Conservation (phyloP, 140 eudicot species). For the Cichorium intybus region DNA sequence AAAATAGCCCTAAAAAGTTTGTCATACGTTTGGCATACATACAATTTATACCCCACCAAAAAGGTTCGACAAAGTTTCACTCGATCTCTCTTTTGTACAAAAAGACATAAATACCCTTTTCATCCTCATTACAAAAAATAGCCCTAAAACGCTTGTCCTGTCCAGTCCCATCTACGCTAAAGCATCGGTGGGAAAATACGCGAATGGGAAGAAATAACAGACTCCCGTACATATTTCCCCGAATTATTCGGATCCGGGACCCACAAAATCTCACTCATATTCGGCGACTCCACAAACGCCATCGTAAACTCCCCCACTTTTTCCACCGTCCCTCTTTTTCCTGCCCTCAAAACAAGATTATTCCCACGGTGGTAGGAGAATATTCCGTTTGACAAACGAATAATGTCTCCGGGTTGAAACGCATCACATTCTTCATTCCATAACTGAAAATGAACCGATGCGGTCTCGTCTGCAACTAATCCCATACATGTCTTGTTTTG, state of each 20-base stretch:
- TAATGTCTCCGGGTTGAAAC: constrained; percentile 67
- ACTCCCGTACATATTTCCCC: constrained; percentile 42
- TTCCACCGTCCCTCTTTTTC: constrained; percentile 64
- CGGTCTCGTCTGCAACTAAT: constrained; percentile 81
- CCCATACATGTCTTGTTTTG: constrained; percentile 56
- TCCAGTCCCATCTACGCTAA: not conserved
- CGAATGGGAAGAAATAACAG: constrained; percentile 51
- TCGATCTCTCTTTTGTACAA: no score
- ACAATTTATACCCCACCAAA: no score
- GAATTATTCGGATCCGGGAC: constrained; percentile 49
- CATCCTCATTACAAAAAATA: no score
- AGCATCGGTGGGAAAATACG: constrained; percentile 46
- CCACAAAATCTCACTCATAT: constrained; percentile 84
- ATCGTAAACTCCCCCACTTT: constrained; percentile 79
- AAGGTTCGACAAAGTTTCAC: no score
- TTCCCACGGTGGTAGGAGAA: constrained; percentile 60
- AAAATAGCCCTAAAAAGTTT: no score
- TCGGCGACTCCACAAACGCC: constrained; percentile 73
- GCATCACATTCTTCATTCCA: constrained; percentile 90
- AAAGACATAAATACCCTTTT: no score
- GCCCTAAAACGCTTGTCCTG: not conserved
- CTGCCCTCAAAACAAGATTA: constrained; percentile 63
- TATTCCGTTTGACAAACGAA: constrained; percentile 55
- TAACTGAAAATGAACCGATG: constrained; percentile 81
- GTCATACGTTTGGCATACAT: no score